phyloP scores from a whole-genome alignment of 2,329 filamentous ascomycete species.

The Trichoderma sp. region DNA sequence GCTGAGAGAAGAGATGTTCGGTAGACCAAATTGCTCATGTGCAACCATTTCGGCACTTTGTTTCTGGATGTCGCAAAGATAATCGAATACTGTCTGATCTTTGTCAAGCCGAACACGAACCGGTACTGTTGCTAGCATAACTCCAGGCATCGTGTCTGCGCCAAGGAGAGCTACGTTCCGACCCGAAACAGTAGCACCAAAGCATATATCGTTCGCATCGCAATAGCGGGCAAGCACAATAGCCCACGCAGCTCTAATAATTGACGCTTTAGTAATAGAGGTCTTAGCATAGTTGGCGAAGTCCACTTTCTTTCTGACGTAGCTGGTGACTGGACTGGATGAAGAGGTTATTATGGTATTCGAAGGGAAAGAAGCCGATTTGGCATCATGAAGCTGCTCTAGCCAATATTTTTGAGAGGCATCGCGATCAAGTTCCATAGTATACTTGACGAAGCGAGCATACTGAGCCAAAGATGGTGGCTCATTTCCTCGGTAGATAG shows the following conservation, averaged over 20 bases:
- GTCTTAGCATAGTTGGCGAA: not conserved
- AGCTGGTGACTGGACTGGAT: not conserved
- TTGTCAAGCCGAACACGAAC: not conserved
- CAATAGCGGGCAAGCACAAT: constrained; percentile 21
- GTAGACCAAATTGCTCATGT: constrained; percentile 28
- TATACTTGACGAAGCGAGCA: constrained; percentile 6
- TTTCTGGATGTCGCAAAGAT: constrained; percentile 24
- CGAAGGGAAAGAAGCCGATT: not conserved
- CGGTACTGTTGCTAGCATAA: constrained; percentile 6
- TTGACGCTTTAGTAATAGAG: constrained; percentile 18
- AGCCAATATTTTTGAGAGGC: not conserved
- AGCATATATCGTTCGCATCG: constrained; percentile 20
- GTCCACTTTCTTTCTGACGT: not conserved
- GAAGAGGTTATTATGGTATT: not conserved
- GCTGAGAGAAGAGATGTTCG: constrained; percentile 27
- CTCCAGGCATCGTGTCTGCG: constrained; percentile 7
- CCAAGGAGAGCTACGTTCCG: constrained; percentile 4
- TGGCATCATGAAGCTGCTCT: not conserved
- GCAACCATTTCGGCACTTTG: constrained; percentile 25
- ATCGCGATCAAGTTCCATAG: not conserved
- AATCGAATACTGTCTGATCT: constrained; percentile 10
- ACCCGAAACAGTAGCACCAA: constrained; percentile 24
- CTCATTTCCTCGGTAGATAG: constrained; percentile 18
- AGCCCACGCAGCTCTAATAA: constrained; percentile 26
- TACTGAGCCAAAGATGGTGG: not conserved